These are phyloP conservation scores for Cunninghamia lanceolata DNA, from an alignment of 75 land plant genomes.

Conservation along the genomic window DNA sequence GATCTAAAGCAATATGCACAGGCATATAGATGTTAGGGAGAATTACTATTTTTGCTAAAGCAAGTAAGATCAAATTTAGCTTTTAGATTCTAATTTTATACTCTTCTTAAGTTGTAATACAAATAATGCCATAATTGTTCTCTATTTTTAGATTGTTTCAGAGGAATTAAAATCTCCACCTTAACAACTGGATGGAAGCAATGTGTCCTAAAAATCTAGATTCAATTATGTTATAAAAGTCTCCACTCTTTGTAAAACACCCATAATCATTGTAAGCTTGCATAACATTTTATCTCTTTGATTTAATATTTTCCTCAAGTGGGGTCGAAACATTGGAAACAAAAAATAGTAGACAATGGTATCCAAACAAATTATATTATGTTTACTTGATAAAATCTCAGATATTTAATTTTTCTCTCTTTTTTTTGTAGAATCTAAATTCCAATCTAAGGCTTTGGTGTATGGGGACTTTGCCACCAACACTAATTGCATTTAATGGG, in stretches of 20 bases:
- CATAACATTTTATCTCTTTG: background rate
- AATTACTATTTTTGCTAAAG: constrained; percentile 65
- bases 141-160: background rate
- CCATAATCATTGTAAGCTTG: background rate
- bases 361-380: background rate
- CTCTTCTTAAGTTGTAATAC: background rate
- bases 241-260: background rate
- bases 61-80: constrained; percentile 20
- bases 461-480: constrained; percentile 72
- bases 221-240: background rate
- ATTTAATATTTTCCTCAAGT: no score
- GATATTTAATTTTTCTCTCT: background rate
- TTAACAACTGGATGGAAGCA: background rate
- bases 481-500: constrained; percentile 67
- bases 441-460: constrained; percentile 70
- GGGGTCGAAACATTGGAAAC: background rate
- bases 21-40: constrained; percentile 74
- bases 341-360: background rate
- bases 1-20: constrained; percentile 68
- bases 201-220: background rate
- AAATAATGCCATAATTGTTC: background rate
- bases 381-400: background rate
- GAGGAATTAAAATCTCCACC: background rate
- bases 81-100: background rate
- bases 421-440: constrained; percentile 47